Evolutionary conservation across 768 basidiomycete genomes (phyloP), one percentile per base, ranked within the genome.

Genomic region (Royoungia palumana): DNA sequence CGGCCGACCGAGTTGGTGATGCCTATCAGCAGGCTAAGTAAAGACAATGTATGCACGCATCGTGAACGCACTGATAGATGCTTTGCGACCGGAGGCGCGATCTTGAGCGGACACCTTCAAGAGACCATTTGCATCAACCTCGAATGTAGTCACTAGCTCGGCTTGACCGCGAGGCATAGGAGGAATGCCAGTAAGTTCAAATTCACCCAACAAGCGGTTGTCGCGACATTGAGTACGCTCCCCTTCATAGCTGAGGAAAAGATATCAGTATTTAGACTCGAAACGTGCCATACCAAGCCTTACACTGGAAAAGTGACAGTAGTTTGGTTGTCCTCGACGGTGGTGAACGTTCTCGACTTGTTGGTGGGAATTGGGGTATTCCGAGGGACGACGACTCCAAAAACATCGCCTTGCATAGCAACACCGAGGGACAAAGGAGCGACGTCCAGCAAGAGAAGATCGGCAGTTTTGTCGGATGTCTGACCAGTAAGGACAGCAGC

Each of bases 241-340:
- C 68, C 96, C 96, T 81, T 99, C 96, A 75, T 99, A 98, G 38
- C 84, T 86, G 16, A 54, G 14, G 43, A 44, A 27, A 27, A 49
- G 45, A 40, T 40, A 54, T 62, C 20, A 56, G 49, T 6, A 13
- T 32, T 42, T 38, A 30, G n/a, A 17, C 1, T 17, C 30, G 16
- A 6, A 1, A 12, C 30, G 37, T n/a, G 37, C 16, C 22, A 39
- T 11, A 40, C 30, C 35, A 28, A 14, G 11, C 66, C 82, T 65
- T 75, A 87, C 83, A 99, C 96, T 62, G 96, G 96, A 92, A 98
- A 99, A 57, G 95, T 97, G 75, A 99, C 96, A 53, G 91, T 95
- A 54, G 96, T 99, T 76, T 98, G 96, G 81, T 98, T 99, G 80
- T 99, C 96, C 82, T 99, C 96, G 56, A 99, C 96, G 46, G 96